phyloP scores from a whole-genome alignment of 176 grass and related monocot species.

The Guadua angustifolia region DNA sequence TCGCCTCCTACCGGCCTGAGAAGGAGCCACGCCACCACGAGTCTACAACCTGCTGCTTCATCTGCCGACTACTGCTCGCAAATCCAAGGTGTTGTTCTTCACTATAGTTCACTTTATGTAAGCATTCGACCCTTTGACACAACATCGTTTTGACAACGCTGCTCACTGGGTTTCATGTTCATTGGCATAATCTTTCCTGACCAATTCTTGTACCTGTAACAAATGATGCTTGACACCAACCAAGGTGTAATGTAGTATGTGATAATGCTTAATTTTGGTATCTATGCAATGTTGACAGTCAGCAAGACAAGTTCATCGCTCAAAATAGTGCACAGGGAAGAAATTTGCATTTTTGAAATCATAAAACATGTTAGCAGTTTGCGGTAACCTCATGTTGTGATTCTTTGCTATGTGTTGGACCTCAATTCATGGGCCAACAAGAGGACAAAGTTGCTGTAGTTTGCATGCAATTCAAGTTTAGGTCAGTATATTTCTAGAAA shows the following conservation, averaged over 20 bases:
- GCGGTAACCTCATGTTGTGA: neutral
- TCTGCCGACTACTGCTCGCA: no score
- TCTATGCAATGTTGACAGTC: neutral
- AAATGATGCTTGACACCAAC: neutral
- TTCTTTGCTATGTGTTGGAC: conserved; percentile 48
- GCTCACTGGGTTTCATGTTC: neutral
- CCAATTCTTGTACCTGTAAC: neutral
- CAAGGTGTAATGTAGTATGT: neutral
- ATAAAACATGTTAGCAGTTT: neutral
- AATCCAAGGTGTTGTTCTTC: no score
- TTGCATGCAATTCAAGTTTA: no score
- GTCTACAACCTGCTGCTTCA: no score
- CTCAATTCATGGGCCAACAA: conserved; percentile 90
- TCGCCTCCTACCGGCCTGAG: no score
- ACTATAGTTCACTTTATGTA: neutral
- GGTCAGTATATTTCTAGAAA: no score
- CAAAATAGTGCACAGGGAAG: neutral
- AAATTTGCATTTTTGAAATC: neutral
- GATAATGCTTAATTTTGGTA: neutral
- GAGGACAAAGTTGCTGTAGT: conserved; percentile 71
- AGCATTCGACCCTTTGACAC: neutral
- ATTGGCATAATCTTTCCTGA: neutral
- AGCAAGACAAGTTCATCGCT: neutral
- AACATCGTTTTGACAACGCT: neutral
- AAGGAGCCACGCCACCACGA: no score